These are phyloP conservation scores for Colletotrichum sp. DNA, from an alignment of 2,329 filamentous ascomycete genomes.

Conservation along the genomic window DNA sequence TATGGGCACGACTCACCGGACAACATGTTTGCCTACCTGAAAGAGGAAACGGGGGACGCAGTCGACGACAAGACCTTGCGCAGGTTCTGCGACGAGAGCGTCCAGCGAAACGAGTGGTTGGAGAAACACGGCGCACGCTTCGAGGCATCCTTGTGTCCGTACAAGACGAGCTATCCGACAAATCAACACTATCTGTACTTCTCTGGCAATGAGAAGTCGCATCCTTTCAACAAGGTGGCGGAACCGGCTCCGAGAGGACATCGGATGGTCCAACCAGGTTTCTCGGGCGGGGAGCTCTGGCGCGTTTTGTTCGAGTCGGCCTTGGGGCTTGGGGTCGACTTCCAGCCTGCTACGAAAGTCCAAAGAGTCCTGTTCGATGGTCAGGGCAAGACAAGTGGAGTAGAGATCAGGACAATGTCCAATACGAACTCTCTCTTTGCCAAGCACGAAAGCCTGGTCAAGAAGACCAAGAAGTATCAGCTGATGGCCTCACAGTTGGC, in stretches of 20 bases:
- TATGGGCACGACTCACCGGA: constrained; percentile 17
- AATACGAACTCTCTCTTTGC: neutral
- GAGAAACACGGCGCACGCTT: constrained; percentile 17
- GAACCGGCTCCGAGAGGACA: constrained; percentile 1
- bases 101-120: constrained; percentile 16
- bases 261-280: neutral
- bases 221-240: neutral
- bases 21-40: constrained; percentile 21
- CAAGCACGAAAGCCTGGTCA: neutral
- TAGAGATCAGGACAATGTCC: neutral
- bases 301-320: neutral
- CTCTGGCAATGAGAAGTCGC: constrained; percentile 13
- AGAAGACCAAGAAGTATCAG: neutral
- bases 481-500: neutral
- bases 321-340: neutral
- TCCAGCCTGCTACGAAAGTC: neutral
- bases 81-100: constrained; percentile 22
- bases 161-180: constrained; percentile 21
- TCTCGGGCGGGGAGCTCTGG: neutral
- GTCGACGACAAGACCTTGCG: constrained; percentile 16
- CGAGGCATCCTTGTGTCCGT: constrained; percentile 11
- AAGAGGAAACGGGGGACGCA: constrained; percentile 7
- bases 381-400: neutral
- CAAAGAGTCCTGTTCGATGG: neutral
- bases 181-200: constrained; percentile 2